Base-by-base conservation (phyloP, 306 rosid species). In the Citrullus colocynthis region DNA sequence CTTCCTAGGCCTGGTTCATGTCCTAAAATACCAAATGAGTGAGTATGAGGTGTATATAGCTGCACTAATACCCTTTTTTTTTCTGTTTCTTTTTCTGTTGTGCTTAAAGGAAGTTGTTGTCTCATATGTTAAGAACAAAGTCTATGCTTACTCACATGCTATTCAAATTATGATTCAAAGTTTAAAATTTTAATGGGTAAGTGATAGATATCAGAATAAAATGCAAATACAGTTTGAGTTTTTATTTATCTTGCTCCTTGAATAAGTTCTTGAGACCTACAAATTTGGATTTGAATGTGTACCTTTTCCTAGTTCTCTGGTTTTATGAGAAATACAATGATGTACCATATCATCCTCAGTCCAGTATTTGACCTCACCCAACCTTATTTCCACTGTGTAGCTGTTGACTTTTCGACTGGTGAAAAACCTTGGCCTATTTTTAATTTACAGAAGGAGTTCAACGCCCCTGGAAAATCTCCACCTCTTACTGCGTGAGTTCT, bases 371-470 rank as follows among this genome's bases (percentile, higher is more conserved):
- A 66, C 48, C 71, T 75, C 57, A 67, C 76, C 45, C 70, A 12
- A 44, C 56, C 57, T 75, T 83, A 57, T 75, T 80, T 65, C 64
- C 62, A 60, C 76, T 78, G 60, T 84, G 75, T 80, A 95, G 98
- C 97, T 86, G 96, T 95, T 82, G 98, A 95, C 87, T 95, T 95
- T 84, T 52, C 80, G 21, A 90, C 97, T 45, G 97, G 97, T 71
- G 93, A 88, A 63, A 78, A 88, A 60, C 92, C 98, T 67, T 90
- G 93, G 97, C 97, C 97, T 74, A 87, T 92, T 87, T 92, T 95
- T 83, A 71, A 90, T 83, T 80, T 95, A 79, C 98, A 95, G 83
- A 95, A 90, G 87, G 85, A 90, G 88, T 95, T 89, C 89, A 95
- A 95, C 76, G 84, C 93, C 83, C 91, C 91, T 0, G 98, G 98